Evolutionary conservation across 345 rosid species (phyloP).

Genomic region (Salix purpurea): DNA sequence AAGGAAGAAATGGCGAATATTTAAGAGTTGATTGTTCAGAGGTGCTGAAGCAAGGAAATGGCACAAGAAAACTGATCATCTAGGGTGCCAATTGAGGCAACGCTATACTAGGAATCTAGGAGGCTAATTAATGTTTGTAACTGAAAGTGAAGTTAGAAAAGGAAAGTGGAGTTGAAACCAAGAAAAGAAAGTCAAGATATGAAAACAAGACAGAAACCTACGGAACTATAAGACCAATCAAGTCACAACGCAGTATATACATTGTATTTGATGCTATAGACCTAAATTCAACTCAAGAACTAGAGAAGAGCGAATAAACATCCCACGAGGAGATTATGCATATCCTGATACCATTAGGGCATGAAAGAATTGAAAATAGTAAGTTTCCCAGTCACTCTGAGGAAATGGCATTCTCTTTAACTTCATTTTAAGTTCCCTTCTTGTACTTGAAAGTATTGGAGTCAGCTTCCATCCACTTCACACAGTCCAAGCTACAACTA

Average conservation of each 20-base stretch:
- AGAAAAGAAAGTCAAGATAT: background rate
- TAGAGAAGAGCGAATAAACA: conserved; percentile 18
- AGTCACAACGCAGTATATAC: conserved; percentile 37
- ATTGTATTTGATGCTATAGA: conserved; percentile 14
- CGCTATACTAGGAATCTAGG: conserved; percentile 9
- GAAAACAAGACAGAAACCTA: conserved; percentile 23
- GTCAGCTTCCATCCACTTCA: conserved; percentile 23
- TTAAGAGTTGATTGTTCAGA: conserved; percentile 24
- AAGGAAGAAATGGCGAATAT: conserved; percentile 17
- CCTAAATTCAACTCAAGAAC: conserved; percentile 16
- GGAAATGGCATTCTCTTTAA: conserved; percentile 8
- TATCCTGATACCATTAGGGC: background rate
- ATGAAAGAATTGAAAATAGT: conserved; percentile 1
- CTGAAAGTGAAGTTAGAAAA: background rate
- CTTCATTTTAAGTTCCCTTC: conserved; percentile 12
- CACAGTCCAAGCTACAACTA: conserved; percentile 3
- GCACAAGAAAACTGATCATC: conserved; percentile 8
- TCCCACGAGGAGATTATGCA: background rate
- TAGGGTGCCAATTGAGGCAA: conserved; percentile 16
- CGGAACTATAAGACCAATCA: conserved; percentile 8
- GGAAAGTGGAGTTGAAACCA: conserved; percentile 10
- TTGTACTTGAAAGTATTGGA: conserved; percentile 6
- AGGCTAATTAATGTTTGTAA: conserved; percentile 13
- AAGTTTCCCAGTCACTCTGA: conserved; percentile 12
- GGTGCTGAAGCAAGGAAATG: conserved; percentile 2